Percentiles rank a stretch among this genome's conserved stretches.
These are phyloP conservation scores for Gossypium anomalum DNA, from an alignment of 345 rosid species.

Conservation along the genomic window DNA sequence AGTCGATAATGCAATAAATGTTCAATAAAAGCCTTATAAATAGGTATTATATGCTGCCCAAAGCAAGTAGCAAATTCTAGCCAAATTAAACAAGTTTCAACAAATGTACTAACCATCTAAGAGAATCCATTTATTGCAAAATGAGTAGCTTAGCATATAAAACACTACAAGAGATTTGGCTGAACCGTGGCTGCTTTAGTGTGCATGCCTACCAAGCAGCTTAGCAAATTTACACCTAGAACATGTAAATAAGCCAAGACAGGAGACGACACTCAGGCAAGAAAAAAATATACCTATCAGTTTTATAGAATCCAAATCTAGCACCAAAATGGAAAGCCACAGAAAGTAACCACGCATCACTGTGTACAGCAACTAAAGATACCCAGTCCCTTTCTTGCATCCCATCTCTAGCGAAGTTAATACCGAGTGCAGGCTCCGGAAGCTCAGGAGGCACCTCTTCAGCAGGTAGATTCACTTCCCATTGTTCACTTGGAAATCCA, in stretches of 20 bases:
- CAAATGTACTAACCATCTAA: not conserved
- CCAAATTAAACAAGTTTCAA: not conserved
- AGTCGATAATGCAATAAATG: not conserved
- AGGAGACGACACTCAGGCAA: not conserved
- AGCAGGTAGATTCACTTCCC: slow-evolving; percentile 93
- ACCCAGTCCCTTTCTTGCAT: slow-evolving; percentile 91
- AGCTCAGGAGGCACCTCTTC: slow-evolving; percentile 96
- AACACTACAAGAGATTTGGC: not conserved
- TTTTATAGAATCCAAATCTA: slow-evolving; percentile 79
- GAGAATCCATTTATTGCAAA: not conserved
- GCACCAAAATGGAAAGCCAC: slow-evolving; percentile 91
- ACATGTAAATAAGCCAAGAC: not conserved
- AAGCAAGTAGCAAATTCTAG: slow-evolving; percentile 9
- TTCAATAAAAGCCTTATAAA: not conserved
- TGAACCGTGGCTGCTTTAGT: not conserved
- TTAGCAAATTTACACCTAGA: not conserved
- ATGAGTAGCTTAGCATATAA: not conserved
- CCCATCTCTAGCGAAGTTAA: slow-evolving; percentile 92
- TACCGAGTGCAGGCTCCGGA: slow-evolving; percentile 92
- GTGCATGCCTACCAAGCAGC: not conserved
- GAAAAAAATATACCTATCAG: slow-evolving; percentile 62
- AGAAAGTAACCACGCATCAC: slow-evolving; percentile 85
- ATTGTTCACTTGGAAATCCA: slow-evolving; percentile 73
- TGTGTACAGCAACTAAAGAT: slow-evolving; percentile 74
- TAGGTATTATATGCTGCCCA: not conserved